Percentiles rank a stretch among this genome's conserved stretches.
Conservation (phyloP, 805 yeast species). For the Yarrowia porcina region DNA sequence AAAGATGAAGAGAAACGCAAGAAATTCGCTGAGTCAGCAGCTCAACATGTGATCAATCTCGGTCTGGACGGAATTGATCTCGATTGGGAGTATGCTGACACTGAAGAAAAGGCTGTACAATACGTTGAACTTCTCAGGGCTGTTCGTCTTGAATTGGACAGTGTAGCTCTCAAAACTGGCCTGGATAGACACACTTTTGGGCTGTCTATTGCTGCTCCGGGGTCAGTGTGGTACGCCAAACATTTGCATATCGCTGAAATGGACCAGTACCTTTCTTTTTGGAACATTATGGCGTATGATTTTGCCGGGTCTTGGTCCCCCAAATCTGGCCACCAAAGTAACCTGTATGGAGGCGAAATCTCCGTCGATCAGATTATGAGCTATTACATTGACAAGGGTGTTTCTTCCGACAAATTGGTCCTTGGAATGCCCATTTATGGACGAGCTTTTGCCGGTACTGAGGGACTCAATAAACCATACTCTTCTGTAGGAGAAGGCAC, state of each 20-base stretch:
- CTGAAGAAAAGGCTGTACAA: constrained; percentile 44
- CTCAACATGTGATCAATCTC: constrained; percentile 47
- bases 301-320: constrained; percentile 75
- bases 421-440: constrained; percentile 92
- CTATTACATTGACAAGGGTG: constrained; percentile 44
- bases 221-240: constrained; percentile 47
- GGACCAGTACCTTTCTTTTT: constrained; percentile 57
- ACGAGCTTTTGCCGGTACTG: constrained; percentile 47
- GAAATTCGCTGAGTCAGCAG: constrained; percentile 51
- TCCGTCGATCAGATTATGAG: constrained; percentile 51
- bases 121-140: constrained; percentile 46
- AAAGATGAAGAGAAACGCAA: constrained; percentile 42
- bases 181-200: constrained; percentile 40
- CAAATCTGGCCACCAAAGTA: constrained; percentile 64
- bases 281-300: constrained; percentile 93
- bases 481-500: constrained; percentile 44
- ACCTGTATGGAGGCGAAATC: constrained; percentile 50
- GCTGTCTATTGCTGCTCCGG: constrained; percentile 77
- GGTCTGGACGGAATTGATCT: constrained; percentile 89
- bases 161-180: constrained; percentile 38
- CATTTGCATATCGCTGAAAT: constrained; percentile 50
- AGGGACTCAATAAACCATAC: constrained; percentile 46
- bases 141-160: constrained; percentile 44
- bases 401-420: constrained; percentile 52
- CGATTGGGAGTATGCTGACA: constrained; percentile 89